Percentiles rank a stretch among this genome's conserved stretches.
Evolutionary conservation across 805 yeast genomes (phyloP).

Genomic region (Blastobotrys robertii): DNA sequence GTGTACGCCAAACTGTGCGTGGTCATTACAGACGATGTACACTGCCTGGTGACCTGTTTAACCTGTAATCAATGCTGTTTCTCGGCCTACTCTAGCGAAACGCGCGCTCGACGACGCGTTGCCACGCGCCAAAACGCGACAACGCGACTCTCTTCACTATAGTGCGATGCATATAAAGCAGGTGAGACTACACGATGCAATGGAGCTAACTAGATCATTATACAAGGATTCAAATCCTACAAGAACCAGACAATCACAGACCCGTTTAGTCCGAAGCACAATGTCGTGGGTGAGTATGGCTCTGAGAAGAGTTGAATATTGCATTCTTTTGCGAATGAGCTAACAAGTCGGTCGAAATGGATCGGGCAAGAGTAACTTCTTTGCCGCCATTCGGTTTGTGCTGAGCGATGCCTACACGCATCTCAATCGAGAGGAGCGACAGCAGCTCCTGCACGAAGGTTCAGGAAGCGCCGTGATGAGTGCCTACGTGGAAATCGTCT

Average conservation of each 20-base stretch:
- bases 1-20: no score
- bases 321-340: constrained; percentile 1
- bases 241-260: constrained; percentile 73
- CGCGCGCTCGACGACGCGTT: no score
- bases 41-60: no score
- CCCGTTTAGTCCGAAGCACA: constrained; percentile 66
- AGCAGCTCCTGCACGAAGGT: constrained; percentile 82
- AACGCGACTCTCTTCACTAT: no score
- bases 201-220: constrained; percentile 41
- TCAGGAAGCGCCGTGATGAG: constrained; percentile 70
- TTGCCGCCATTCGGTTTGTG: constrained; percentile 90
- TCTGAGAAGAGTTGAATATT: background rate
- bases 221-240: constrained; percentile 92
- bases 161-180: constrained; percentile 15
- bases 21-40: no score
- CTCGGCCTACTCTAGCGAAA: no score
- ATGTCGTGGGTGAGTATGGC: constrained; percentile 53
- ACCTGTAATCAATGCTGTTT: no score
- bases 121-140: no score
- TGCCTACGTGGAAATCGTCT: constrained; percentile 83
- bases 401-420: constrained; percentile 82
- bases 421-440: constrained; percentile 71
- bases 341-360: constrained; percentile 70
- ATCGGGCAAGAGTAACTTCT: constrained; percentile 93
- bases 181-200: constrained; percentile 12